phyloP scores from a whole-genome alignment of 2,329 filamentous ascomycete genomes.

The Arthrinium phaeospermum region DNA sequence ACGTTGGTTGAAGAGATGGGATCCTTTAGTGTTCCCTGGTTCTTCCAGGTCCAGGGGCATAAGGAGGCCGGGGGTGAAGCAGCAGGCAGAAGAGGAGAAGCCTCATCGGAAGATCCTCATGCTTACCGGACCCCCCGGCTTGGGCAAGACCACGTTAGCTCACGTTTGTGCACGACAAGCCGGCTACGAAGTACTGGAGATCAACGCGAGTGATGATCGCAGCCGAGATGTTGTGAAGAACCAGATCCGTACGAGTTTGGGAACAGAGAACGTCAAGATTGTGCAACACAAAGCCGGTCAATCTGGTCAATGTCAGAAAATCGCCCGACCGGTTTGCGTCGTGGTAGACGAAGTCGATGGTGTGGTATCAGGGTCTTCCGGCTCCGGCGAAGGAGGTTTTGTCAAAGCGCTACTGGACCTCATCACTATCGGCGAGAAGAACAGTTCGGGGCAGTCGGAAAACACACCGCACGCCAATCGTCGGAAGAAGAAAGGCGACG shows the following conservation, averaged over 20 bases:
- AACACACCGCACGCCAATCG: slow-evolving; percentile 41
- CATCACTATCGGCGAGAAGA: slow-evolving; percentile 84
- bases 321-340: slow-evolving; percentile 87
- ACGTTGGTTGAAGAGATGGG: slow-evolving; percentile 94
- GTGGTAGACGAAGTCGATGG: slow-evolving; percentile 97
- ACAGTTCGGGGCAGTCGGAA: slow-evolving; percentile 50
- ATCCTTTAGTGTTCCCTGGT: slow-evolving; percentile 87
- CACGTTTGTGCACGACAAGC: slow-evolving; percentile 96
- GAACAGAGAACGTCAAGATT: slow-evolving; percentile 89
- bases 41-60: slow-evolving; percentile 64
- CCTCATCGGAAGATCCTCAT: slow-evolving; percentile 87
- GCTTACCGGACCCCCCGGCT: slow-evolving; percentile 86
- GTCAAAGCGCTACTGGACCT: slow-evolving; percentile 94
- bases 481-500: slow-evolving; percentile 79
- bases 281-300: slow-evolving; percentile 64
- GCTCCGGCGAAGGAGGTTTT: slow-evolving; percentile 87
- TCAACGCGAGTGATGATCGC: slow-evolving; percentile 96
- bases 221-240: slow-evolving; percentile 89
- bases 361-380: slow-evolving; percentile 80
- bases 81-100: slow-evolving; percentile 69
- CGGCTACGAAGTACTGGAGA: slow-evolving; percentile 94
- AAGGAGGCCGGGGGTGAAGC: slow-evolving; percentile 51
- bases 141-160: slow-evolving; percentile 95
- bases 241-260: slow-evolving; percentile 87
- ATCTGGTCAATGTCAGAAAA: slow-evolving; percentile 64